Evolutionary conservation across 2,329 filamentous ascomycete species (phyloP), one percentile per base, ranked within the genome.

Genomic region (Diaporthe sp.): DNA sequence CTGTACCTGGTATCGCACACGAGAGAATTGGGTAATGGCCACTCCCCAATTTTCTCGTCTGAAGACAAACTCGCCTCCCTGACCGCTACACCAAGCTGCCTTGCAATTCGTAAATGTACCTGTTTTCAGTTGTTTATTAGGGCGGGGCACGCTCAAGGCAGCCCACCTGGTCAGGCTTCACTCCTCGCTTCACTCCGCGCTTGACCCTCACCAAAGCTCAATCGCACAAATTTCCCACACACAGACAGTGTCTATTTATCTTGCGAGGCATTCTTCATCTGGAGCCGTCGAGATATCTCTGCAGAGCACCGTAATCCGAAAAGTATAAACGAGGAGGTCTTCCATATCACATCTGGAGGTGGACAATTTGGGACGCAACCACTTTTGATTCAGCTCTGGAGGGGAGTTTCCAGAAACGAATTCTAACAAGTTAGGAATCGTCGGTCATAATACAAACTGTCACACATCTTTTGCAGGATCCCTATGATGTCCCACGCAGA

Each of bases 81-180:
- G 45, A 45, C 57, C 69, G 57, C 69, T 72, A 52, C 52, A 19
- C 69, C 69, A 72, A 72, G 57, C 28, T 71, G 57, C 69, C 69
- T 61, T 54, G 57, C 9, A 25, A 42, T 42, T 1, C 42, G 22
- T 40, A 8, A 33, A 28, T 54, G 17, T 12, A n/a, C 12, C 2
- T 22, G 35, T 13, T 13, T 58, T 22, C 45, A 19, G 5, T 8
- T 10, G 13, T 7, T 64, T n/a, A 54, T 64, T 12, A 54, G n/a
- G 45, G 45, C 6, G 15, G 45, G 19, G 57, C 57, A 54, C 1
- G 10, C 10, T 19, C 45, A 52, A 28, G 42, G 10, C 25, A 17
- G 50, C 50, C 1, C 13, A 28, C 25, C 25, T 15, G n/a, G 12
- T 17, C 50, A 6, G 2, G 13, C 25, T 6, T 54, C n/a, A 25